Evolutionary conservation across 2,329 filamentous ascomycete genomes (phyloP), one percentile per base, ranked within the genome.

Genomic region (Monosporascus sp.): DNA sequence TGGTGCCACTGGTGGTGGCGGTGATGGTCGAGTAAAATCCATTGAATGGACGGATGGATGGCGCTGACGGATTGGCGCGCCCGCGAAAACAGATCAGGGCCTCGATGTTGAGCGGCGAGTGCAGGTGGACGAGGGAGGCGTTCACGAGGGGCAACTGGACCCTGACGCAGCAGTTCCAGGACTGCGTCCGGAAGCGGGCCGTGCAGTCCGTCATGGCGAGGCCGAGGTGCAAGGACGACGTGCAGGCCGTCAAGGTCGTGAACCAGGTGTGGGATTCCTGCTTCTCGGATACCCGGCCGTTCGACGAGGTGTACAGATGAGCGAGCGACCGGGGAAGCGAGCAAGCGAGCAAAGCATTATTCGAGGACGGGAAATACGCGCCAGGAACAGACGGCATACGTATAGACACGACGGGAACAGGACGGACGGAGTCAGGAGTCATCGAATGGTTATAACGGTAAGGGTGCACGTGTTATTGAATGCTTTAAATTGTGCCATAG

Each of bases 181-280:
- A 92, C 63, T 99, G 94, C 71, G 93, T 99, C 50, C 81, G 91
- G 55, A 76, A 83, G 65, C 79, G 94, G 61, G 94, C 94, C 11
- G 84, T 90, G 36, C 74, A 88, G 60, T 95, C 89, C 22, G 83
- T 99, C 62, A 81, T 84, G 74, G 85, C 82, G 36, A 79, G 94
- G 56, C 90, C 91, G 17, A 79, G 80, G 47, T 94, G 92, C 67
- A 89, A 89, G 69, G 89, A 96, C 70, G 86, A 96, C 63, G 84
- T 85, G 15, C 89, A 97, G 61, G 94, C 94, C 4, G 82, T 84
- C 49, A 90, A 88, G 73, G 85, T 95, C 25, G 90, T 99, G 53
- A 94, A 97, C 71, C 87, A 96, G 71, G 94, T 99, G n/a, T 99
- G 93, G 90, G 92, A 96, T 61, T 97, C 91, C 63, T 99, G 94